Conservation (phyloP, 306 rosid genomes). For the Vicia sativa region DNA sequence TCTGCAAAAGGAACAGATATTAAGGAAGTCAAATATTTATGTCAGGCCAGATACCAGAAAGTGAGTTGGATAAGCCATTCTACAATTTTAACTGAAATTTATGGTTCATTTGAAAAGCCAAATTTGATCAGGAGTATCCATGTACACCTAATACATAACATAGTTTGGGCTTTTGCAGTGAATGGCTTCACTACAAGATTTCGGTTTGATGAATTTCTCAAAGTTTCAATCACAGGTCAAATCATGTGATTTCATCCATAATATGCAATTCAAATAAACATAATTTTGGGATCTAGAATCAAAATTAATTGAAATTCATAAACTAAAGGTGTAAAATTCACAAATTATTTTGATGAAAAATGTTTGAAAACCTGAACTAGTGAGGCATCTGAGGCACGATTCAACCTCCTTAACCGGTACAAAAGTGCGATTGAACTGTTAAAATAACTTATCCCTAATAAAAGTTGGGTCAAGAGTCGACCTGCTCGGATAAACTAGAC, state of each 20-base stretch:
- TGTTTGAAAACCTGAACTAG: neutral
- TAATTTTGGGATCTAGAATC: neutral
- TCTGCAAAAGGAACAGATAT: constrained; percentile 48
- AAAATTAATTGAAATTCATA: constrained; percentile 12
- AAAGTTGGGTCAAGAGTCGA: no score
- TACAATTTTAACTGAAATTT: neutral
- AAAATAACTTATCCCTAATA: no score
- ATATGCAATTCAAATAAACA: constrained; percentile 19
- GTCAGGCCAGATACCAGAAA: constrained; percentile 10
- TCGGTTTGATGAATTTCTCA: constrained; percentile 5
- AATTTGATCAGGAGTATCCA: constrained; percentile 6
- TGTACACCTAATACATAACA: constrained; percentile 4
- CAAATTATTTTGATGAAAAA: constrained; percentile 12
- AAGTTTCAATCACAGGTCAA: constrained; percentile 5
- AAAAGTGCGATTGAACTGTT: neutral
- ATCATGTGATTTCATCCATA: neutral
- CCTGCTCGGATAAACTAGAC: neutral
- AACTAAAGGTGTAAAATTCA: constrained; percentile 5
- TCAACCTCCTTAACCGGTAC: neutral
- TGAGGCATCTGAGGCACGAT: neutral
- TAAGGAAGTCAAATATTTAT: neutral
- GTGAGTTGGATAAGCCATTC: constrained; percentile 1
- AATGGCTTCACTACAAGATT: constrained; percentile 14
- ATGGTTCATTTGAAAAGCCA: constrained; percentile 5
- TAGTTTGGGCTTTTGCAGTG: neutral